phyloP scores from a whole-genome alignment of 805 yeast genomes.

The Metschnikowia reukaufii region DNA sequence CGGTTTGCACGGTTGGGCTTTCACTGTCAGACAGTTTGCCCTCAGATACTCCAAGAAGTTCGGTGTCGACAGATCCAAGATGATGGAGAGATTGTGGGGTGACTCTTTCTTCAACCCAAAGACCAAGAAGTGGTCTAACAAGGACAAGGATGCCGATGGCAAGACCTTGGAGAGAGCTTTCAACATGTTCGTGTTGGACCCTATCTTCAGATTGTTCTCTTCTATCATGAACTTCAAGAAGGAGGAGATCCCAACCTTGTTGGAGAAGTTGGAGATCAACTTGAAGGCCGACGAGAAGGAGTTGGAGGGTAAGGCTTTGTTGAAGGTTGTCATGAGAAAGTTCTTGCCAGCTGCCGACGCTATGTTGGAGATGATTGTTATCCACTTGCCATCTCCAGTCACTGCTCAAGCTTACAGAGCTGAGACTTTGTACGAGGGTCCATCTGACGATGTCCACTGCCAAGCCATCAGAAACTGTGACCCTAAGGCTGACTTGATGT shows the following conservation, averaged over 20 bases:
- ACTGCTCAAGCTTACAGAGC: conserved; percentile 99
- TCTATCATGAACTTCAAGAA: conserved; percentile 99
- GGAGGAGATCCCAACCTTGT: conserved; percentile 89
- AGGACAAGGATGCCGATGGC: conserved; percentile 94
- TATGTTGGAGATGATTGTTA: conserved; percentile 95
- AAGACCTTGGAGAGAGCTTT: conserved; percentile 97
- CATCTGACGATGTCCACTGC: conserved; percentile 87
- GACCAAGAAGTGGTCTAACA: conserved; percentile 99
- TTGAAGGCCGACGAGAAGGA: conserved; percentile 97
- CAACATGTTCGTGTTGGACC: conserved; percentile 98
- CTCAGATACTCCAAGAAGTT: conserved; percentile 97
- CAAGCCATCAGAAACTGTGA: conserved; percentile 96
- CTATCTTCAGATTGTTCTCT: conserved; percentile 95
- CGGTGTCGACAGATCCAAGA: conserved; percentile 96
- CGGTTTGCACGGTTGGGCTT: conserved; percentile 99
- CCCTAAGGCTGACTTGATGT: conserved; percentile 97
- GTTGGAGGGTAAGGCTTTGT: conserved; percentile 96
- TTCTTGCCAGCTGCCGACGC: conserved; percentile 99
- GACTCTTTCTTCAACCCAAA: conserved; percentile 99
- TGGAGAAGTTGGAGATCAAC: conserved; percentile 90
- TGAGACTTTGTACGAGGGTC: conserved; percentile 98
- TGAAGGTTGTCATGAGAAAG: conserved; percentile 98
- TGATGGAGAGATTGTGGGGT: conserved; percentile 99
- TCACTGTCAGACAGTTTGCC: conserved; percentile 99
- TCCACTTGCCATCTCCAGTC: conserved; percentile 99